Evolutionary conservation across 257 asterid species (phyloP), one percentile per base, ranked within the genome.

Genomic region (Fraxinus pennsylvanica): DNA sequence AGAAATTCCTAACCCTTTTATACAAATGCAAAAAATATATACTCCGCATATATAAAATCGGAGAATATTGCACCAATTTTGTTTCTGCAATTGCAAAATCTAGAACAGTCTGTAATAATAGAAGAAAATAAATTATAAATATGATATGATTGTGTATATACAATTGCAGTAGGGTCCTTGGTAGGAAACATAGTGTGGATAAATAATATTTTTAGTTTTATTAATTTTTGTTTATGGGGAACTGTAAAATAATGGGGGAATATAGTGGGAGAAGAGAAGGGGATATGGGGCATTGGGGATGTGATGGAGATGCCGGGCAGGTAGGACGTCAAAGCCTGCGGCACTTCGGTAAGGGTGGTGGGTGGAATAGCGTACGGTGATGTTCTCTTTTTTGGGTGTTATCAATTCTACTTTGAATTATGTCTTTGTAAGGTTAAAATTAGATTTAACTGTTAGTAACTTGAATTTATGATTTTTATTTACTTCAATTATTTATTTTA

Each of bases 21-120:
- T 74, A n/a, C 72, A 29, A 75, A 68, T 72, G 74, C 77, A 81
- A 83, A 86, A 79, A 78, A 84, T 73, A 83, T 75, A 80, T 78
- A 81, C 47, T 71, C 43, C 71, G 68, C 75, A 61, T 73, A 78
- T 77, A 68, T 83, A 68, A 67, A 74, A 71, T 75, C 74, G 77
- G 87, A 63, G 76, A 79, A 25, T 33, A 77, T 75, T 73, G 76
- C 82, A 68, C 73, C 68, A 61, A 33, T 63, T 35, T 36, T 81
- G 22, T 61, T 66, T 68, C 17, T 47, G 59, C n/a, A 47, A 47
- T 15, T 47, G 21, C 59, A 4, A 14, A 14, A 3, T 47, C 8
- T 45, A 70, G 33, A 57, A 13, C 36, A 19, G 36, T 79, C 66
- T 47, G 38, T 19, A 85, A 84, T 78, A 85, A 86, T 39, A 45